Evolutionary conservation across 2,329 filamentous ascomycete genomes (phyloP).

Genomic region (Fusarium odoratissimum): DNA sequence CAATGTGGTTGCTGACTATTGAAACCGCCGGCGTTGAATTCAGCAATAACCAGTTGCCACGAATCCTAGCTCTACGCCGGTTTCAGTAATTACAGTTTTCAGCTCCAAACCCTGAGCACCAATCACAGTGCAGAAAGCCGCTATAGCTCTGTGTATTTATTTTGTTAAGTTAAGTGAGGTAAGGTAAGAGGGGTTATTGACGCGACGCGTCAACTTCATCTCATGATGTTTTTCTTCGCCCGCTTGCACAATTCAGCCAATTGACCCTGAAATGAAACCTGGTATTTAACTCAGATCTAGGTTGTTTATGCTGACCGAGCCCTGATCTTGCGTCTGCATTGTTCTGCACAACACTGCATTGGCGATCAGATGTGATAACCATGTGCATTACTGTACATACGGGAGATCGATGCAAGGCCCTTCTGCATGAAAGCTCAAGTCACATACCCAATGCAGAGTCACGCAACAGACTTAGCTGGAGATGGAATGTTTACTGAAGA

Average conservation of each 20-base stretch:
- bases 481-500: constrained; percentile 15
- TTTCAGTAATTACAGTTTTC: constrained; percentile 37
- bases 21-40: constrained; percentile 28
- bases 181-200: constrained; percentile 24
- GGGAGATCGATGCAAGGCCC: constrained; percentile 43
- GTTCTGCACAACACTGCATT: constrained; percentile 45
- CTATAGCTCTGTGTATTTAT: constrained; percentile 5
- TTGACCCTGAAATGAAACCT: constrained; percentile 5
- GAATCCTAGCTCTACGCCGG: constrained; percentile 38
- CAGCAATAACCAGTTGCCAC: constrained; percentile 40
- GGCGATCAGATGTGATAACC: constrained; percentile 37
- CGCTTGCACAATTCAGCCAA: constrained; percentile 5
- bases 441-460: constrained; percentile 15
- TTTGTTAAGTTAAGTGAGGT: constrained; percentile 13
- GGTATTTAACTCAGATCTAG: constrained; percentile 8
- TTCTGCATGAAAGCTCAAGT: constrained; percentile 40
- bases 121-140: constrained; percentile 33
- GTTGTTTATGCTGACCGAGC: constrained; percentile 16
- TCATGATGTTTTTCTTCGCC: constrained; percentile 31
- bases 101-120: constrained; percentile 22
- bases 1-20: constrained; percentile 30
- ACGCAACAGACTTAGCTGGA: constrained; percentile 1
- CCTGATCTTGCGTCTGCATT: constrained; percentile 30
- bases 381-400: constrained; percentile 31
- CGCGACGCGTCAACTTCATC: constrained; percentile 33